A percentile compares a stretch with the other conserved stretches of the same genome.
These are phyloP conservation scores for Plicaturopsis crispa DNA, from an alignment of 768 basidiomycete species.

Conservation along the genomic window DNA sequence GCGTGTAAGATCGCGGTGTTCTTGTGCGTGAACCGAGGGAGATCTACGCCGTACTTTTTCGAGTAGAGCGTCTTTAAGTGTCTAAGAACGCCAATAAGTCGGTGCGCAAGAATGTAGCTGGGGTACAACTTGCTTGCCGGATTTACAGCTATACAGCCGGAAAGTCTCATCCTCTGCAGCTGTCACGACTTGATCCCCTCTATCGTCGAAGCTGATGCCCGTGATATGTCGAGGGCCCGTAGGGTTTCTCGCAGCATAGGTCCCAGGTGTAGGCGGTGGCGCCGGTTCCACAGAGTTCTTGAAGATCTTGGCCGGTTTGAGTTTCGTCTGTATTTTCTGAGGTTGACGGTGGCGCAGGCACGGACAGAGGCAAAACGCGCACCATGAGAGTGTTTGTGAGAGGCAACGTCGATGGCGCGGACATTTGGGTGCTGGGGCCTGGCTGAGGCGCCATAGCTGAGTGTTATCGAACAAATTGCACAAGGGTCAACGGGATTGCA, in stretches of 20 bases:
- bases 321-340: conserved; percentile 41
- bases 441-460: conserved; percentile 38
- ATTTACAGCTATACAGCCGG: conserved; percentile 80
- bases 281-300: conserved; percentile 65
- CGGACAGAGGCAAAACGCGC: conserved; percentile 6
- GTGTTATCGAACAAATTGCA: too few relatives aligned
- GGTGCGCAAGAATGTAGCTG: conserved; percentile 10
- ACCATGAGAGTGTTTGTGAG: conserved; percentile 51
- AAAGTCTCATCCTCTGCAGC: conserved; percentile 92
- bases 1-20: conserved; percentile 79
- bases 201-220: conserved; percentile 85
- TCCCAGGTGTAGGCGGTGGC: conserved; percentile 38
- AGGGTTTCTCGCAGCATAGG: conserved; percentile 21
- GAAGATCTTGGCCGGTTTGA: conserved; percentile 89
- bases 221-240: conserved; percentile 70
- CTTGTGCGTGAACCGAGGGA: conserved; percentile 93
- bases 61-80: conserved; percentile 74
- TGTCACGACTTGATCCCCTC: conserved; percentile 80
- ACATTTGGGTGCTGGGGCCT: conserved; percentile 20
- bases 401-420: conserved; percentile 27
- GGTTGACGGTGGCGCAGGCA: background rate
- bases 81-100: conserved; percentile 36
- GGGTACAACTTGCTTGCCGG: conserved; percentile 78
- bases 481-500: too few relatives aligned
- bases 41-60: conserved; percentile 95